Percentiles rank a stretch among this genome's conserved stretches.
These are phyloP conservation scores for Pichia cactophila DNA, from an alignment of 1,139 yeast genomes.

Conservation along the genomic window DNA sequence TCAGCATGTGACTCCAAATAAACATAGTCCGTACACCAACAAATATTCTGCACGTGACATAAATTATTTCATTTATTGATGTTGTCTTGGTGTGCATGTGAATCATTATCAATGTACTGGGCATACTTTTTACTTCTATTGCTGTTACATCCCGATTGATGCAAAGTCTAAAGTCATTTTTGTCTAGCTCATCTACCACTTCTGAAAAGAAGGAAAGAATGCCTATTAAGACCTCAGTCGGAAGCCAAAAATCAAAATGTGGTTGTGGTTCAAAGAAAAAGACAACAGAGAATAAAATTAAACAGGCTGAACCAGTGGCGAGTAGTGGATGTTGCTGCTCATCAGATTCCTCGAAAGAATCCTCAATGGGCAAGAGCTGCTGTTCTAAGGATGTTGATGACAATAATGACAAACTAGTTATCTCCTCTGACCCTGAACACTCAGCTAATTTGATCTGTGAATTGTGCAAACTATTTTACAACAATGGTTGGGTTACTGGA, in stretches of 20 bases:
- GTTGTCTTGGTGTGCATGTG: neutral
- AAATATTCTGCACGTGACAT: too few relatives aligned
- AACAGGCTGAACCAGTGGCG: neutral
- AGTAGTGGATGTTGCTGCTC: neutral
- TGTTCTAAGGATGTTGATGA: neutral
- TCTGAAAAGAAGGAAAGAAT: neutral
- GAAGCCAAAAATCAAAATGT: neutral
- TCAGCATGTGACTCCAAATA: too few relatives aligned
- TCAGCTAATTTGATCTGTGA: conserved; percentile 86
- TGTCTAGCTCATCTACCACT: neutral
- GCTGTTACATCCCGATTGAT: neutral
- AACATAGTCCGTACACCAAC: too few relatives aligned
- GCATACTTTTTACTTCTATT: neutral
- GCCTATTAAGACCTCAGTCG: neutral
- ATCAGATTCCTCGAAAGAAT: neutral
- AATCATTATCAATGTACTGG: neutral
- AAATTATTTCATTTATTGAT: too few relatives aligned
- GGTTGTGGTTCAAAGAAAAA: neutral
- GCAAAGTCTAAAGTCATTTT: neutral
- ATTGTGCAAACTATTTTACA: conserved; percentile 67
- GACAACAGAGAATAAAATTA: neutral
- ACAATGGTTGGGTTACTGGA: conserved; percentile 89
- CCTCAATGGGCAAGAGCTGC: neutral
- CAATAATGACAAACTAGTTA: conserved; percentile 25
- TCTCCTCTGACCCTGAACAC: conserved; percentile 51